Evolutionary conservation across 1,284 basidiomycete species (phyloP).

Genomic region (Termitomyces sp.): DNA sequence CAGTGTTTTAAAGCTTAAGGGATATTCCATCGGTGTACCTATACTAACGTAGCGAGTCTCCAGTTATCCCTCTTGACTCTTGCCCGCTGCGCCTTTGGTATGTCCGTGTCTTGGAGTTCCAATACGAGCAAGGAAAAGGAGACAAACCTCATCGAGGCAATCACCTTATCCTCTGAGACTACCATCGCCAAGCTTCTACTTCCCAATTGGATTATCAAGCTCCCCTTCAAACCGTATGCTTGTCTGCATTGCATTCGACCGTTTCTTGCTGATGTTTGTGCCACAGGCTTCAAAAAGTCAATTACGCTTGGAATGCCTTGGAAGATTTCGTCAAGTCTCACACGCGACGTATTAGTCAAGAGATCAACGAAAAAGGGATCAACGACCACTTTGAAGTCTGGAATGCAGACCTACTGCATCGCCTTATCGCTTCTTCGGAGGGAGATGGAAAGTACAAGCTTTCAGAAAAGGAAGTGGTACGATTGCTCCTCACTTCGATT

Average conservation of each 20-base stretch:
- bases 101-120: constrained; percentile 23
- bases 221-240: constrained; percentile 21
- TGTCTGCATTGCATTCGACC: neutral
- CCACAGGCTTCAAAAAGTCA: constrained; percentile 10
- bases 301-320: neutral
- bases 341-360: constrained; percentile 4
- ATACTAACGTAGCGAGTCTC: neutral
- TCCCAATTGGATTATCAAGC: constrained; percentile 25
- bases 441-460: constrained; percentile 18
- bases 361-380: constrained; percentile 7
- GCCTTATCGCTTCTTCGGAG: constrained; percentile 20
- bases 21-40: neutral
- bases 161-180: constrained; percentile 18
- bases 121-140: constrained; percentile 8
- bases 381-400: neutral
- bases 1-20: neutral
- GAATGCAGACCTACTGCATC: constrained; percentile 18
- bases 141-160: constrained; percentile 15
- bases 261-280: neutral
- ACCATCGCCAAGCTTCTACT: constrained; percentile 18
- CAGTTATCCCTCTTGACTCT: constrained; percentile 24
- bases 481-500: neutral
- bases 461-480: constrained; percentile 18
- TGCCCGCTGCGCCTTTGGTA: constrained; percentile 25
- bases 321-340: neutral